Conservation (phyloP, 495 filamentous ascomycete species). For the Aspergillus ostianus region DNA sequence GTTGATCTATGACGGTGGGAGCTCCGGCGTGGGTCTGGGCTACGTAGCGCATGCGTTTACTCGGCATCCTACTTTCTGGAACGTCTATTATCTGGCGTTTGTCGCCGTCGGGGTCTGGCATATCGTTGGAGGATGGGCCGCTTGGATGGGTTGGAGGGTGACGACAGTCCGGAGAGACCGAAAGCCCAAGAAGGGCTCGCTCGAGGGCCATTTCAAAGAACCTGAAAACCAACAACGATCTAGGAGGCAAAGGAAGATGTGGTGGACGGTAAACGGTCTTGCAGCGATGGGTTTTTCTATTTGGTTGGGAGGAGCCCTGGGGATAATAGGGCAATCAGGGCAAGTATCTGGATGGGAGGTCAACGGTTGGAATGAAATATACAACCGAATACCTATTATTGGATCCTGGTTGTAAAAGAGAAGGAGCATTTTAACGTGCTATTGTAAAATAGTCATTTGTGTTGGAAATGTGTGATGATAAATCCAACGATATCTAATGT, state of each 20-base stretch:
- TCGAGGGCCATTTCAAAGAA: conserved; percentile 37
- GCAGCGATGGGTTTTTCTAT: conserved; percentile 54
- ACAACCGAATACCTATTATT: conserved; percentile 52
- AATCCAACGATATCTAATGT: background rate
- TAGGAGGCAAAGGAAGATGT: conserved; percentile 54
- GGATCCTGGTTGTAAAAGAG: conserved; percentile 48
- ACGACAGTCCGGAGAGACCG: conserved; percentile 38
- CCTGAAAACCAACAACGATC: conserved; percentile 39
- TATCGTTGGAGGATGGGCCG: conserved; percentile 77
- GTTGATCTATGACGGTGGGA: conserved; percentile 73
- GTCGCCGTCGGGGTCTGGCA: conserved; percentile 71
- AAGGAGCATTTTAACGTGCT: background rate
- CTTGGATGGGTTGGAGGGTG: conserved; percentile 62
- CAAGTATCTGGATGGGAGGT: conserved; percentile 72
- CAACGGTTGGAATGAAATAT: conserved; percentile 71
- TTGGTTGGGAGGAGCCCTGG: conserved; percentile 81
- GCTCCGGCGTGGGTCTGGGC: conserved; percentile 72
- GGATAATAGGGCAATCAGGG: conserved; percentile 73
- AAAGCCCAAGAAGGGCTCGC: conserved; percentile 33
- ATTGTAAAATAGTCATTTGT: background rate
- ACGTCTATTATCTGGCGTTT: conserved; percentile 64
- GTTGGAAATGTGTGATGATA: background rate
- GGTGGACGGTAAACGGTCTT: conserved; percentile 67
- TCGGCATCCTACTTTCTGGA: conserved; percentile 60
- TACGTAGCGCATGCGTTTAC: conserved; percentile 87